Percentiles rank a stretch among this genome's conserved stretches.
Evolutionary conservation across 2,329 filamentous ascomycete species (phyloP).

Genomic region (Penicillium sp.): DNA sequence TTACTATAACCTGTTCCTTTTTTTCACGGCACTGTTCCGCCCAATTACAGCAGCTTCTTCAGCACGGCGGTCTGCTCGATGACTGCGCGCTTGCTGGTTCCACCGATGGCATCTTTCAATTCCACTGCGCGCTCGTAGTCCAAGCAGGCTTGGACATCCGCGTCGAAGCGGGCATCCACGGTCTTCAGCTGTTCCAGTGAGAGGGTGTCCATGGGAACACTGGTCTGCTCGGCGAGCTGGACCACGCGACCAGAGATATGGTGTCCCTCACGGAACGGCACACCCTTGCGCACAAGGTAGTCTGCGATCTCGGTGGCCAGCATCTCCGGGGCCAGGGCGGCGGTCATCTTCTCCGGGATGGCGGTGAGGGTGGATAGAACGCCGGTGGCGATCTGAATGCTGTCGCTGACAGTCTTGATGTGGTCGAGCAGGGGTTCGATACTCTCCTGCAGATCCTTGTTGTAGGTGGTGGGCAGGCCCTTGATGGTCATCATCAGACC

Average conservation of each 20-base stretch:
- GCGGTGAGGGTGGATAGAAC: constrained; percentile 68
- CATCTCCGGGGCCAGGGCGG: constrained; percentile 75
- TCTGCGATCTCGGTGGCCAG: constrained; percentile 56
- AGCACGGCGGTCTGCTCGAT: constrained; percentile 63
- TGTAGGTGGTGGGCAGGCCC: constrained; percentile 75
- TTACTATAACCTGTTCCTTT: too few relatives aligned
- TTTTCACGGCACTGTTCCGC: too few relatives aligned
- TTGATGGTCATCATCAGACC: constrained; percentile 71
- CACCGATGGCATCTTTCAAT: constrained; percentile 67
- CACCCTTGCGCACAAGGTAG: constrained; percentile 47
- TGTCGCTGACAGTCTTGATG: constrained; percentile 74
- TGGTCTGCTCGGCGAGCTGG: constrained; percentile 62
- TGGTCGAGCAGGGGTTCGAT: constrained; percentile 80
- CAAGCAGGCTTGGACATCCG: constrained; percentile 65
- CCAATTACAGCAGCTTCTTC: constrained; percentile 46
- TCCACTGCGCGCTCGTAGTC: constrained; percentile 81
- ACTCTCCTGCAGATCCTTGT: constrained; percentile 87
- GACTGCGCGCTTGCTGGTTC: constrained; percentile 67
- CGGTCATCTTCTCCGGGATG: constrained; percentile 68
- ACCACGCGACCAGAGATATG: constrained; percentile 70
- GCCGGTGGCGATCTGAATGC: constrained; percentile 74
- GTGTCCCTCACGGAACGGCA: constrained; percentile 74
- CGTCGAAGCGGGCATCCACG: constrained; percentile 63
- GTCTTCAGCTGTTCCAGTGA: constrained; percentile 59
- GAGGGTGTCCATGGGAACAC: constrained; percentile 64